Evolutionary conservation across 768 basidiomycete species (phyloP).

Genomic region (Lentinula lateritia): DNA sequence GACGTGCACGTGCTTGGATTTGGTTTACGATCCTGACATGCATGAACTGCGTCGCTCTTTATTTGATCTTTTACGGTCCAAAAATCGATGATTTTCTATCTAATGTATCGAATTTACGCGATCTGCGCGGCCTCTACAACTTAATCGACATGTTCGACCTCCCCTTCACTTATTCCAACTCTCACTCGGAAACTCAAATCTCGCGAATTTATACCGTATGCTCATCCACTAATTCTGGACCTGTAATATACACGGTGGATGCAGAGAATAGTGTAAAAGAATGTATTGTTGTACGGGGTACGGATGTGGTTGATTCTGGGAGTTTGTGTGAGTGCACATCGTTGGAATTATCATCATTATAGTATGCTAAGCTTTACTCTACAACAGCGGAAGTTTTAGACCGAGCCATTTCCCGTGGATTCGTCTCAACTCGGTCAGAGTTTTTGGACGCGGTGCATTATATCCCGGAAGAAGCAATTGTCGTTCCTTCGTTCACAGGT

Average conservation of each 20-base stretch:
- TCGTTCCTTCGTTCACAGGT: constrained; percentile 4
- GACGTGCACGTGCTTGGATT: not conserved
- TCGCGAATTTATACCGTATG: not conserved
- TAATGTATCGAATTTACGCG: not conserved
- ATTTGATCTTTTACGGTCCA: not conserved
- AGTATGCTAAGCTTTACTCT: too few species aligned
- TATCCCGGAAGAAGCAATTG: not conserved
- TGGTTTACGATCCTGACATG: not conserved
- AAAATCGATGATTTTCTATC: not conserved
- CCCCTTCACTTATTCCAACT: not conserved
- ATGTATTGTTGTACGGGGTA: not conserved
- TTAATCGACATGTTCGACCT: not conserved
- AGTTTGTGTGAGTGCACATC: not conserved
- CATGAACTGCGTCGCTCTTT: not conserved
- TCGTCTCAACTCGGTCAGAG: not conserved
- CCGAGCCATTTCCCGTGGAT: not conserved
- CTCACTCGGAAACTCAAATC: not conserved
- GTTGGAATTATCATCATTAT: too few species aligned
- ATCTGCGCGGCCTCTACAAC: not conserved
- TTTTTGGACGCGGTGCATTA: not conserved
- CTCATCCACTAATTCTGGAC: not conserved
- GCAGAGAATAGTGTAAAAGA: not conserved
- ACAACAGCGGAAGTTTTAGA: not conserved
- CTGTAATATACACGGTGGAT: constrained; percentile 2
- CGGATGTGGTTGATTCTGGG: constrained; percentile 1